phyloP scores from a whole-genome alignment of 768 basidiomycete species.

The Suillus placidus region DNA sequence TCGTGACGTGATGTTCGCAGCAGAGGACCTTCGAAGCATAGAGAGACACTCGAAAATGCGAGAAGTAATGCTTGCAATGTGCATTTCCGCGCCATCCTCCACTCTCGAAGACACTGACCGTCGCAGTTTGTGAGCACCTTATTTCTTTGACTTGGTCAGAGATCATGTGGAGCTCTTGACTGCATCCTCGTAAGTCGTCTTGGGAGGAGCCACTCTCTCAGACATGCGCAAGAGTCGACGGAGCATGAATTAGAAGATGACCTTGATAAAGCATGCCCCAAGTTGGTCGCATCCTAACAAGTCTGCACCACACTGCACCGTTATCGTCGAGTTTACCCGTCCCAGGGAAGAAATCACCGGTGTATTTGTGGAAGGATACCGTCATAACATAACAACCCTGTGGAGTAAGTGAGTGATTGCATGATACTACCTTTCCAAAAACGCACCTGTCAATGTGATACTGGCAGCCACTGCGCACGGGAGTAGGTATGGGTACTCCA shows the following conservation, averaged over 20 bases:
- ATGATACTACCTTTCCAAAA: background rate
- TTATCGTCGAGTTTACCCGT: slow-evolving; percentile 97
- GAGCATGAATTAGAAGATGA: no score
- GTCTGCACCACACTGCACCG: slow-evolving; percentile 89
- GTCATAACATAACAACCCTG: slow-evolving; percentile 98
- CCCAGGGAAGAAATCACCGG: slow-evolving; percentile 97
- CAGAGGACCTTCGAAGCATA: slow-evolving; percentile 6
- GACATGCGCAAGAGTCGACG: background rate
- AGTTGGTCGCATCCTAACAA: slow-evolving; percentile 93
- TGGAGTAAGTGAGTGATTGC: slow-evolving; percentile 6
- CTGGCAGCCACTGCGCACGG: slow-evolving; percentile 79
- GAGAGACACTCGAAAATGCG: background rate
- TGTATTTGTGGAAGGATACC: slow-evolving; percentile 99
- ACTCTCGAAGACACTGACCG: background rate
- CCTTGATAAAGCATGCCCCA: no score
- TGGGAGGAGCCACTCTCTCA: background rate
- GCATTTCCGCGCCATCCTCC: background rate
- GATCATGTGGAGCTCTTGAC: background rate
- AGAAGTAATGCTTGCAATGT: background rate
- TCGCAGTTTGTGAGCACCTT: background rate
- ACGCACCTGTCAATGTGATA: slow-evolving; percentile 71
- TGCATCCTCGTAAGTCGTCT: background rate
- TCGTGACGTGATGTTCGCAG: slow-evolving; percentile 20
- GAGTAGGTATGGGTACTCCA: slow-evolving; percentile 85
- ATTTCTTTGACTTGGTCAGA: background rate